phyloP scores from a whole-genome alignment of 257 asterid genomes.

The Misopates orontium region DNA sequence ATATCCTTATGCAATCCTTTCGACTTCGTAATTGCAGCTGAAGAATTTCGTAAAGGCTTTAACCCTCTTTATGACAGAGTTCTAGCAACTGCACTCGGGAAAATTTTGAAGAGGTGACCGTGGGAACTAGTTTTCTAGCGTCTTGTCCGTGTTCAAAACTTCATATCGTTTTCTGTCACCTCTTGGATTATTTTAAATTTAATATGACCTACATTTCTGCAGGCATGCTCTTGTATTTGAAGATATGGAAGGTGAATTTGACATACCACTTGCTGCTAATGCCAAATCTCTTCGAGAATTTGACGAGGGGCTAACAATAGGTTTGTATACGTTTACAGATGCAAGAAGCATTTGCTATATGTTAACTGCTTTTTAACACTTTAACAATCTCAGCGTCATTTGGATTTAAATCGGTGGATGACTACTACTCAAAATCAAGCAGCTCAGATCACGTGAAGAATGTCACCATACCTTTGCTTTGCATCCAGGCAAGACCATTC shows the following conservation, averaged over 20 bases:
- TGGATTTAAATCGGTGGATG: constrained; percentile 97
- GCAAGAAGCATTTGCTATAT: constrained; percentile 16
- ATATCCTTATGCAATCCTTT: constrained; percentile 95
- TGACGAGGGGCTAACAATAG: constrained; percentile 91
- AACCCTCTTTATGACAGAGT: constrained; percentile 86
- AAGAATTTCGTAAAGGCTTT: constrained; percentile 94
- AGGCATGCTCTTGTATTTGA: constrained; percentile 92
- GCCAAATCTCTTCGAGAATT: constrained; percentile 87
- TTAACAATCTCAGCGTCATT: constrained; percentile 64
- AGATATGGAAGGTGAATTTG: constrained; percentile 81
- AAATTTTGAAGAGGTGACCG: constrained; percentile 64
- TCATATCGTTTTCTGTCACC: neutral
- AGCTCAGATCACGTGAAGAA: constrained; percentile 79
- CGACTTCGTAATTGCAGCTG: constrained; percentile 87
- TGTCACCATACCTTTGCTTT: constrained; percentile 75
- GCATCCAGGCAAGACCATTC: constrained; percentile 86
- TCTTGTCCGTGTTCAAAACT: too few relatives aligned
- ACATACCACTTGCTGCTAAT: constrained; percentile 73
- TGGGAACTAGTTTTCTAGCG: too few relatives aligned
- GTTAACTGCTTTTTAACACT: constrained; percentile 15
- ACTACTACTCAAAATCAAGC: constrained; percentile 90
- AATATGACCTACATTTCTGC: constrained; percentile 24
- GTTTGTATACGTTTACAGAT: constrained; percentile 42
- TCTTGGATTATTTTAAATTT: constrained; percentile 20
- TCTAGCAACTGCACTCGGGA: constrained; percentile 76